Conservation (phyloP, 176 grass and related monocot genomes). For the Oryza glumipatula region DNA sequence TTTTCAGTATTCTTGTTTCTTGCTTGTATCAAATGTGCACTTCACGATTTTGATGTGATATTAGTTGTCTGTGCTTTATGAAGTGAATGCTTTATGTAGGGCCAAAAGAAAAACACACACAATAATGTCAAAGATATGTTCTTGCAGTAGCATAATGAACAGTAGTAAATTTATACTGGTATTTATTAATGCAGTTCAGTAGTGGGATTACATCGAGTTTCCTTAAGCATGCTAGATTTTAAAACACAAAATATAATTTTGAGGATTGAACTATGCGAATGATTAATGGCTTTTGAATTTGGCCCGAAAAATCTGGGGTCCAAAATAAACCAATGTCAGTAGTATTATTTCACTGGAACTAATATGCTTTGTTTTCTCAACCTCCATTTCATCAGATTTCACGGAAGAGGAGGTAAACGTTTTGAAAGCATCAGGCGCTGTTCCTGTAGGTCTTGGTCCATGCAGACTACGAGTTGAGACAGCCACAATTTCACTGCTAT, state of each 20-base stretch:
- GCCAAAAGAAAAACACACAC: not conserved
- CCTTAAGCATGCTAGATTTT: not conserved
- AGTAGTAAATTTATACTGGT: too few relatives aligned
- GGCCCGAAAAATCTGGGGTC: not conserved
- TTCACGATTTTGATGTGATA: not conserved
- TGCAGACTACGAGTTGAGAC: slow-evolving; percentile 89
- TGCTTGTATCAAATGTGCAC: slow-evolving; percentile 4
- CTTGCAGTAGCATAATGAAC: not conserved
- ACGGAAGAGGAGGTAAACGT: slow-evolving; percentile 72
- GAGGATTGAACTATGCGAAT: not conserved
- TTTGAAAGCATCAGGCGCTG: slow-evolving; percentile 68
- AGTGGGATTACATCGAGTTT: not conserved
- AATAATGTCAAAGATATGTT: not conserved
- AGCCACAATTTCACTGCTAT: slow-evolving; percentile 70
- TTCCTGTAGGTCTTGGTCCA: slow-evolving; percentile 67
- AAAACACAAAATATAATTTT: not conserved
- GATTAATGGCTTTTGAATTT: not conserved
- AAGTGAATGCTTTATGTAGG: not conserved
- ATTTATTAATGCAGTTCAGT: not conserved
- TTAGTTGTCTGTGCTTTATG: not conserved
- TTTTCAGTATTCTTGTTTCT: not conserved
- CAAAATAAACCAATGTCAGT: not conserved
- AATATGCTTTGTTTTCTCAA: not conserved
- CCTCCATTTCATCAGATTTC: slow-evolving; percentile 65
- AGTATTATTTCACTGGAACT: not conserved